Base-by-base conservation (phyloP, 2,329 filamentous ascomycete genomes). In the Arthrobotrys sinensis region DNA sequence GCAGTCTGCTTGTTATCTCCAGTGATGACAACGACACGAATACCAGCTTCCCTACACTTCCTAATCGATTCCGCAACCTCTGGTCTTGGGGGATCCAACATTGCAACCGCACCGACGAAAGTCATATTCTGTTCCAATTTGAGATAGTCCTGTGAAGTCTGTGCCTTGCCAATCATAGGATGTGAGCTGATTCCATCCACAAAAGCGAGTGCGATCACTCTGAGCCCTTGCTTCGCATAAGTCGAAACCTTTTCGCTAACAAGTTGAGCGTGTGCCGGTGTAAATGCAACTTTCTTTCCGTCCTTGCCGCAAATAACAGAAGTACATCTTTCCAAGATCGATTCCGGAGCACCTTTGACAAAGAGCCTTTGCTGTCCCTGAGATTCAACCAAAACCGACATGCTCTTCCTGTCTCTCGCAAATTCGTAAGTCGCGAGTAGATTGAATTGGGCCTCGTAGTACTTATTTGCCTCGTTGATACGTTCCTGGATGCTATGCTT, bases 1-100 rank as follows among this genome's bases (percentile, higher is more conserved):
- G 96, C 96, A 2, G 96, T 99, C 86, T 96, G 97, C 84, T 92
- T 94, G 86, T 97, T 99, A 86, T 99, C 96, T 83, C 96, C 96
- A 67, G 96, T 99, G 85, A 99, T 97, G 80, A 99, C 96, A 81
- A 99, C 93, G 62, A 99, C 93, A 79, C 96, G 92, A 82, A 99
- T 98, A 81, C 96, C 96, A 81, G 96, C 96, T 80, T 93, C 91
- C 85, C 91, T 93, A 86, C 96, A 99, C 85, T 97, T 92, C 83
- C 88, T 88, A 82, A 99, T 96, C 57, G 96, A 96, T 63, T 87
- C 88, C 65, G 92, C 89, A 10, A 98, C 96, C 86, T 99, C 96
- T 57, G 93, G 92, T 43, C 96, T 93, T 82, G 96, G 96, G 82
- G 96, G 96, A 84, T 99, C 96, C 83, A 97, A 88, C 96, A 99